Evolutionary conservation across 164 flowering plant species (phyloP).

Genomic region (Euptelea pleiosperma): DNA sequence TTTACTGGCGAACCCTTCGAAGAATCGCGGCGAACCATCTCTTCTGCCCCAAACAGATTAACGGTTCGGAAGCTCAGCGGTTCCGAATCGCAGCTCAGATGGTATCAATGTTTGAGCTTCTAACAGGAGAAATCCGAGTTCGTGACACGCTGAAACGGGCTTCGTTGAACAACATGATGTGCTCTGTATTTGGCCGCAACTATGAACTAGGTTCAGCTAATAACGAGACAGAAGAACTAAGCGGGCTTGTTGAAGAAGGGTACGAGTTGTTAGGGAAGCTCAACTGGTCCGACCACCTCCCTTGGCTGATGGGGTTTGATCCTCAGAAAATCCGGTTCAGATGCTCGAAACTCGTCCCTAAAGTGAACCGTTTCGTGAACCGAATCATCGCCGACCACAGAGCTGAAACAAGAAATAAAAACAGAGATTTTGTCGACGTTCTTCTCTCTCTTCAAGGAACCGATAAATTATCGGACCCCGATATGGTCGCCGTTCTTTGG

Average conservation of each 20-base stretch:
- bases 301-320: constrained; percentile 30
- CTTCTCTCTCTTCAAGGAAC: constrained; percentile 38
- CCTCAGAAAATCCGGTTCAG: constrained; percentile 31
- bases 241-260: constrained; percentile 37
- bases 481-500: constrained; percentile 81
- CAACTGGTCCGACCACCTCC: constrained; percentile 47
- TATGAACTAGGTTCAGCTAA: constrained; percentile 11
- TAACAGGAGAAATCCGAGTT: constrained; percentile 15
- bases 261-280: constrained; percentile 38
- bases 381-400: constrained; percentile 46
- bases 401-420: neutral
- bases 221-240: constrained; percentile 20
- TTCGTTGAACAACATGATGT: constrained; percentile 45
- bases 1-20: constrained; percentile 44
- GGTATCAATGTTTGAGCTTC: neutral
- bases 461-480: constrained; percentile 41
- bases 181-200: constrained; percentile 37
- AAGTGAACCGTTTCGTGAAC: constrained; percentile 45
- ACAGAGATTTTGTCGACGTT: constrained; percentile 53
- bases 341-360: constrained; percentile 46
- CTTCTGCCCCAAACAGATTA: constrained; percentile 38
- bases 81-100: constrained; percentile 22
- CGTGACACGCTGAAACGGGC: constrained; percentile 31
- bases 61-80: constrained; percentile 21
- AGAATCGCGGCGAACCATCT: constrained; percentile 41